These are phyloP conservation scores for Scheffersomyces illinoinensis DNA, from an alignment of 1,139 yeast species.

Conservation along the genomic window DNA sequence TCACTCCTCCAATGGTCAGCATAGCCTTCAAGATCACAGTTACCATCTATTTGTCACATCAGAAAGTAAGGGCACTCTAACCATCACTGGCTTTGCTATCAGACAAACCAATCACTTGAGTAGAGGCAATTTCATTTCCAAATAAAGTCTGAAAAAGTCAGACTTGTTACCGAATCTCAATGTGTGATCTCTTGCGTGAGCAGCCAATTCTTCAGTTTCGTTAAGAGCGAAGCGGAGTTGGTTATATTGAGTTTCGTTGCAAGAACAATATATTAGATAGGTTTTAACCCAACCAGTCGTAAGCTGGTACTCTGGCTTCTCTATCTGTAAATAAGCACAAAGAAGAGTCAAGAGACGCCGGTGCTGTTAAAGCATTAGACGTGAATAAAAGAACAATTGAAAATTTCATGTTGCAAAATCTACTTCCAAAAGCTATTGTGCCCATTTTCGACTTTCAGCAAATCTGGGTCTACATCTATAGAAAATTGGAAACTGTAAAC, in stretches of 20 bases:
- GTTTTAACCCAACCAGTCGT: conserved; percentile 17
- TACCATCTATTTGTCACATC: conserved; percentile 25
- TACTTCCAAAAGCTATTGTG: too few species aligned
- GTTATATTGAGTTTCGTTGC: conserved; percentile 20
- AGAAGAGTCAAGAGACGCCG: neutral
- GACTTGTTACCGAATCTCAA: conserved; percentile 22
- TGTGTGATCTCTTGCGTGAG: conserved; percentile 27
- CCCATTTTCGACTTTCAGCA: neutral
- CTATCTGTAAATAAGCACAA: neutral
- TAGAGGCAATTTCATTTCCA: conserved; percentile 29
- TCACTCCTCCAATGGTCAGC: conserved; percentile 40
- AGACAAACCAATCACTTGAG: conserved; percentile 8
- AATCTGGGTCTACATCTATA: neutral
- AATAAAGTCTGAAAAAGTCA: conserved; percentile 21
- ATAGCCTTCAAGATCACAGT: conserved; percentile 31
- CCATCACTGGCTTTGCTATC: neutral
- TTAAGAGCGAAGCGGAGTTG: conserved; percentile 17
- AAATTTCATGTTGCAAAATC: neutral
- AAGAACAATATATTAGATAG: conserved; percentile 19
- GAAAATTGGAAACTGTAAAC: neutral
- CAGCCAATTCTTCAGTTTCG: conserved; percentile 19
- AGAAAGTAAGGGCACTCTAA: neutral
- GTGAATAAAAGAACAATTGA: neutral
- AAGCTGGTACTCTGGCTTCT: conserved; percentile 2
- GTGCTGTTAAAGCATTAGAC: neutral